Base-by-base conservation (phyloP, 2,329 filamentous ascomycete species). In the Cercospora citrullina region DNA sequence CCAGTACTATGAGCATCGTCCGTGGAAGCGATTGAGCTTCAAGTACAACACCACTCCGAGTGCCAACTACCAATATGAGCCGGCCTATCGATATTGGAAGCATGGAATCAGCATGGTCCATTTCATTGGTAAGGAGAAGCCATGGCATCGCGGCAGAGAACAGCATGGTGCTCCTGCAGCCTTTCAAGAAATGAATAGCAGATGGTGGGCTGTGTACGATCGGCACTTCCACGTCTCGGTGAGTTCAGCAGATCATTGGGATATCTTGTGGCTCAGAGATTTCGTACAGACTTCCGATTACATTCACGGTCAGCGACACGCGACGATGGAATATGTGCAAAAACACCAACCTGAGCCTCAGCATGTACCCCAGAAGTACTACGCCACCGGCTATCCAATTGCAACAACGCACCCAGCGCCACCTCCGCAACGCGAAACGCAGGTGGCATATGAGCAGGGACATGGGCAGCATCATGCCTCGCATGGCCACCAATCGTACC, bases 11-110 rank as follows among this genome's bases (percentile, higher is more conserved):
- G 87, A 90, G 81, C 84, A 90, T 78, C 87, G 79, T 60, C 79
- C 87, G 69, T 97, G 90, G 87, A 90, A 97, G 80, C 89, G 94
- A 72, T 81, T 99, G 76, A 94, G 92, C 81, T 99, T 99, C 81
- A 90, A 90, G 61, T 99, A 98, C 84, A 99, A 99, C 79, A 95
- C 95, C 80, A 99, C 95, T 0, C 95, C 95, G 1, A 97, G 92
- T 70, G 94, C 91, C 26, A 93, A 97, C 79, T 99, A 99, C 82
- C 95, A 99, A 81, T 99, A 98, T 81, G 86, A 97, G 65, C 95
- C 95, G 12, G 95, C 95, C 63, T 99, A 96, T 81, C 88, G 89
- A 72, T 93, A 98, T 83, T 96, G 96, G 79, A 92, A 96, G 80
- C 91, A 91, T 59, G 91, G 88, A 74, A 96, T 99, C 75, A 94